Evolutionary conservation across 805 yeast species (phyloP), one percentile per base, ranked within the genome.

Genomic region (Scheffersomyces stipitis): DNA sequence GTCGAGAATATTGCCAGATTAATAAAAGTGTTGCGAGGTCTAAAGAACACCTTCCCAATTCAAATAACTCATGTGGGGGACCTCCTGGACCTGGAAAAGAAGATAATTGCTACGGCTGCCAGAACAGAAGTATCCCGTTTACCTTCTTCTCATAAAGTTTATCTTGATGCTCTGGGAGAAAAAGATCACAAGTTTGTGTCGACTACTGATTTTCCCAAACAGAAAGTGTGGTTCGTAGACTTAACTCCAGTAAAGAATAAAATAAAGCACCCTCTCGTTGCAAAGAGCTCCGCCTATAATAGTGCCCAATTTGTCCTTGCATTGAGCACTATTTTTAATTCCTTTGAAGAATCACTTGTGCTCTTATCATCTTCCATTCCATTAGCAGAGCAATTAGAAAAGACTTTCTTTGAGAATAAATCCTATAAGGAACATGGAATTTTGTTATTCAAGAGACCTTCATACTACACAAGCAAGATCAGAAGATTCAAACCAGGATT

Each of bases 291-390:
- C 10, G 10, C 9, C 24, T 15, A 28, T 29, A 28, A 29, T 15
- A 28, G 18, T 15, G 22, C 37, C 7, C 29, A 32, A n/a, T 49
- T 45, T 14, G 51, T 51, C 28, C 33, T 52, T 15, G 37, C 45
- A 16, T 26, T 45, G 29, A 38, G 61, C 7, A 56, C 67, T 8
- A 41, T 67, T 9, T 64, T 63, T 49, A 55, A 54, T 36, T 52
- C 66, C 0, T 66, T 64, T 37, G 62, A 58, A 30, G 60, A 62
- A 18, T 47, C 51, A 3, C 37, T 66, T 5, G 36, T 63, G 10
- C 17, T 66, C 24, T 50, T 58, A 7, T 53, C 63, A 9, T 49
- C 57, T 28, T 42, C 55, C 3, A 54, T 62, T 10, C 61, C 66
- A 4, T 34, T 65, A 37, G 33, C 49, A 12, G 32, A 38, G 14